Evolutionary conservation across 495 filamentous ascomycete genomes (phyloP), one percentile per base, ranked within the genome.

Genomic region (Lasiosphaeria ovina): DNA sequence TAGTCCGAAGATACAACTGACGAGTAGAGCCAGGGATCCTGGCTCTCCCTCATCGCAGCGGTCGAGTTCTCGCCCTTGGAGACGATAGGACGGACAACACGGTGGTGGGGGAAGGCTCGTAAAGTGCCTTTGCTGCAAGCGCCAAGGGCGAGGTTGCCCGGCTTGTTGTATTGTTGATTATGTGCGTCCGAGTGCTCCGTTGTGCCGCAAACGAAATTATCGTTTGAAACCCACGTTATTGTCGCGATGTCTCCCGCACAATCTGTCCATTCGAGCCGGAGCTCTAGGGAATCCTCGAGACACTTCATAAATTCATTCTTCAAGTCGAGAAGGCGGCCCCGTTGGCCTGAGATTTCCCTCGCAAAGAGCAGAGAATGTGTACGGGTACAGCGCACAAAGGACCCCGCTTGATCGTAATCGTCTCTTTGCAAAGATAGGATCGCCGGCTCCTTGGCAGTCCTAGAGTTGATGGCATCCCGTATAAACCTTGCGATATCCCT

Each of bases 131-230:
- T 63, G 3, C 65, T 66, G 4, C 84, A 69, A n/a, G 90, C 83
- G 1, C 92, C 92, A 14, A 93, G 67, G 4, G 92, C 61, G 4
- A 96, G 76, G 69, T 96, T 97, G 31, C 89, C 87, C 0, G 81
- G 80, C 51, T 87, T 82, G 65, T 97, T 96, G 72, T 96, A 97
- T 55, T 91, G 87, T 76, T 92, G 88, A 59, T 89, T 91, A 55
- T 87, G 81, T 0, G 81, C 70, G 67, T 97, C 91, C 1, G 84
- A 85, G 58, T 90, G 84, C 34, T 89, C 86, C 3, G 87, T 85
- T 3, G 90, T 88, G 3, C 92, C 92, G 55, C 79, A 82, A 33
- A 84, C 62, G 55, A 83, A 83, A n/a, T 64, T 68, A 6, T 77
- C 74, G 57, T 82, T 72, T 1, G 78, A 75, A 0, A 77, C 63